Base-by-base conservation (phyloP, 352 stramenopile species). In the Phytophthora fragariaefolia region DNA sequence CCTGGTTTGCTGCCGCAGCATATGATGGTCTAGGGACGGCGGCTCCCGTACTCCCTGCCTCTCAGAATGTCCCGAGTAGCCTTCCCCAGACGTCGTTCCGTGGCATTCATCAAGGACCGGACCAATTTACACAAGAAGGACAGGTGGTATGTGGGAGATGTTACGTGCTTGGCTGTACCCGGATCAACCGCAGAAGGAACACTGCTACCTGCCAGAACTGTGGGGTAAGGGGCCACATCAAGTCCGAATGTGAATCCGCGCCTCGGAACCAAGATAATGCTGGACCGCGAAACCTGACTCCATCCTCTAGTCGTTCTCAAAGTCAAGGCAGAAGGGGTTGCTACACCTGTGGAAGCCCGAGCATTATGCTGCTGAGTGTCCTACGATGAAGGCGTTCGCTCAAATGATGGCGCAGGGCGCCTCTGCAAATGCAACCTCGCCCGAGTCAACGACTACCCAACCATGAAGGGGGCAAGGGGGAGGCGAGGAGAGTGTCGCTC, bases 401-500 rank as follows among this genome's bases (percentile, higher is more conserved):
- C 12, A n/a, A 6, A 43, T n/a, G 15, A 20, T 43, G 15, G 15
- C 4, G 4, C 36, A 8, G 36, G 10, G 36, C 20, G 36, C 36
- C 7, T 5, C n/a, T 8, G 36, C 36, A 3, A 43, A n/a, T n/a
- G 20, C 36, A 17, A 20, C 15, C 36, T n/a, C 6, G 15, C 15
- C 9, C 15, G 3, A n/a, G 36, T 5, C 13, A 6, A 4, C 15
- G 13, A 8, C 20, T 13, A 17, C 1, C 15, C 36, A 43, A n/a
- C 30, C 46, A 7, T 34, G 50, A 58, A n/a, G 20, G 28, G 18
- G 32, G 20, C 30, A 45, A 30, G 32, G 47, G 50, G 32, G 42
- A 46, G 32, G 50, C 22, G 17, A 24, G 10, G 47, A 7, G 9
- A 17, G 22, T 34, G 50, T n/a, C 50, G 30, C 18, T 17, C 32